These are phyloP conservation scores for Gaillardinia entomophila DNA, from an alignment of 805 yeast species.

Conservation along the genomic window DNA sequence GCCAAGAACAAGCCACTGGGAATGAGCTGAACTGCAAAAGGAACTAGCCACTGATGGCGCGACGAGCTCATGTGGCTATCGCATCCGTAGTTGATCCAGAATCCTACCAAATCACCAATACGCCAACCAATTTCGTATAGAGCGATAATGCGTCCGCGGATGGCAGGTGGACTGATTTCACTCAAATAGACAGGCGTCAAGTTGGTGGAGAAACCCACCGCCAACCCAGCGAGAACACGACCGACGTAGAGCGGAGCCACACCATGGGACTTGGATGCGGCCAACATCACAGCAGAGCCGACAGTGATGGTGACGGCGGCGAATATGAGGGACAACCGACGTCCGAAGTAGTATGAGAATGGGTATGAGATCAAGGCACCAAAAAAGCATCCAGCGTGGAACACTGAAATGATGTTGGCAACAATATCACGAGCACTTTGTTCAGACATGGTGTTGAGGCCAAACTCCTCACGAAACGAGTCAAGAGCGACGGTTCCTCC, in stretches of 20 bases:
- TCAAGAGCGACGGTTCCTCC: conserved; percentile 34
- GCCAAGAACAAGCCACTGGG: conserved; percentile 30
- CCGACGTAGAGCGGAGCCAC: conserved; percentile 34
- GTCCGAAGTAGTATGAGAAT: conserved; percentile 26
- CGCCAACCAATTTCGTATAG: conserved; percentile 35
- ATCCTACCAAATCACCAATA: conserved; percentile 33
- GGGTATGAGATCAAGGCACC: conserved; percentile 35
- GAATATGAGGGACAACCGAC: conserved; percentile 23
- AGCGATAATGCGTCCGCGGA: conserved; percentile 26
- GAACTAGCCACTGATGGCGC: conserved; percentile 32
- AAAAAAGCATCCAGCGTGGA: conserved; percentile 36
- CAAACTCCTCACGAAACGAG: conserved; percentile 27
- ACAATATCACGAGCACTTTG: conserved; percentile 15
- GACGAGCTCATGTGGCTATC: conserved; percentile 18
- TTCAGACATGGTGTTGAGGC: conserved; percentile 11
- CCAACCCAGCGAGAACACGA: conserved; percentile 29
- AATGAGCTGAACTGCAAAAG: conserved; percentile 34
- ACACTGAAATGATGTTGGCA: conserved; percentile 32
- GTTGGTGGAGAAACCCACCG: conserved; percentile 31
- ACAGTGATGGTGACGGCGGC: conserved; percentile 27
- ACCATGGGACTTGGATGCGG: conserved; percentile 18
- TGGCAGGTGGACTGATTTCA: conserved; percentile 31
- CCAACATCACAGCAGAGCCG: conserved; percentile 34
- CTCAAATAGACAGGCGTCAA: conserved; percentile 31
- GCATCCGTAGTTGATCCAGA: conserved; percentile 32